phyloP scores from a whole-genome alignment of 2,329 filamentous ascomycete genomes.

The Cordyceps fumosorosea region DNA sequence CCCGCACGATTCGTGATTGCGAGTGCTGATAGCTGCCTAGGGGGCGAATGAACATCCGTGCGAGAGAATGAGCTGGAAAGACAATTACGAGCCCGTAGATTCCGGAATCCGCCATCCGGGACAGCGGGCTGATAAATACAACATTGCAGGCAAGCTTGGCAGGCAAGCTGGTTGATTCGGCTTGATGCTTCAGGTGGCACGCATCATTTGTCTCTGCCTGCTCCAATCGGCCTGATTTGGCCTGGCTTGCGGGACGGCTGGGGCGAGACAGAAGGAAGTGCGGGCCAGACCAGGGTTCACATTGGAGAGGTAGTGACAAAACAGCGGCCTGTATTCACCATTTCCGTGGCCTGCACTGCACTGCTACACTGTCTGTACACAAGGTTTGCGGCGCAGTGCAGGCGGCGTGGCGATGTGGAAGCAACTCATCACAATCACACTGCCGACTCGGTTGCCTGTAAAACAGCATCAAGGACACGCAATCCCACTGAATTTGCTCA shows the following conservation, averaged over 20 bases:
- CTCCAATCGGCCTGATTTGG: slow-evolving; percentile 3
- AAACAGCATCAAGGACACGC: background rate
- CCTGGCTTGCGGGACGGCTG: background rate
- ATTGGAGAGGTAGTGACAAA: background rate
- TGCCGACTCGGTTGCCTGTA: no score
- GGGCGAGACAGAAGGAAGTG: background rate
- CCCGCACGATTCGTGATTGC: slow-evolving; percentile 6
- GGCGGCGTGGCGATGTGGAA: no score
- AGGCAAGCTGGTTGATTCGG: background rate
- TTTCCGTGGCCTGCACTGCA: no score
- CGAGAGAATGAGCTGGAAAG: background rate
- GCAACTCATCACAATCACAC: no score
- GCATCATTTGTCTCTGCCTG: slow-evolving; percentile 9
- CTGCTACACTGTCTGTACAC: no score
- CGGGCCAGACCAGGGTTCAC: background rate
- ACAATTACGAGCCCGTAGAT: background rate
- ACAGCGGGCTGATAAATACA: background rate
- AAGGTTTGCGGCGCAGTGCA: no score
- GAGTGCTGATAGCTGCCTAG: background rate
- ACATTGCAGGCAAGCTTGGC: no score
- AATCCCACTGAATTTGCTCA: background rate
- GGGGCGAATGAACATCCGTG: background rate
- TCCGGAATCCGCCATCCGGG: background rate
- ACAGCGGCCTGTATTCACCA: background rate
- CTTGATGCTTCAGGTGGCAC: slow-evolving; percentile 8